Evolutionary conservation across 805 yeast species (phyloP).

Genomic region (Saccharomycopsis sp.): DNA sequence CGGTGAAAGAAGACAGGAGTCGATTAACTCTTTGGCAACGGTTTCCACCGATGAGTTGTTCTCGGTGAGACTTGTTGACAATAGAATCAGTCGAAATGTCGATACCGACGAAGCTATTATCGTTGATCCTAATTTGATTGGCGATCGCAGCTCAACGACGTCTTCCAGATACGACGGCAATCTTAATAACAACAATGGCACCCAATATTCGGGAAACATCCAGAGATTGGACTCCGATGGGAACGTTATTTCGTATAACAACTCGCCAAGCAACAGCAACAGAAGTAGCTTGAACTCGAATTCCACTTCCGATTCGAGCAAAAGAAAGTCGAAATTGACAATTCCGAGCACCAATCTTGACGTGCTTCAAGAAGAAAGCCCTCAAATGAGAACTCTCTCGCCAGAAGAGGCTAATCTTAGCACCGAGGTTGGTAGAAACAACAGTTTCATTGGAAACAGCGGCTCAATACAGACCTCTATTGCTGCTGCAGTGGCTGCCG

Average conservation of each 20-base stretch:
- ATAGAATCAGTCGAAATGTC: slow-evolving; percentile 33
- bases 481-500: not conserved
- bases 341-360: slow-evolving; percentile 9
- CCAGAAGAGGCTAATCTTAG: slow-evolving; percentile 5
- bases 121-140: not conserved
- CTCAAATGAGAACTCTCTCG: too few species aligned
- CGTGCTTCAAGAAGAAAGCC: slow-evolving; percentile 15
- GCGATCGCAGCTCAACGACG: not conserved
- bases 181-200: not conserved
- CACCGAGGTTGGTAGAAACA: slow-evolving; percentile 13
- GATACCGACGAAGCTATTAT: slow-evolving; percentile 4
- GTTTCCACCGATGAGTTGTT: slow-evolving; percentile 80
- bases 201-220: slow-evolving; percentile 15
- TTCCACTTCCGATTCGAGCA: slow-evolving; percentile 7
- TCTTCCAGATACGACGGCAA: not conserved
- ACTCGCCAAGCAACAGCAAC: slow-evolving; percentile 1
- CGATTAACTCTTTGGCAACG: slow-evolving; percentile 69
- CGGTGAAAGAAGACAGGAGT: slow-evolving; percentile 44
- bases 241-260: slow-evolving; percentile 6
- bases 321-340: slow-evolving; percentile 7
- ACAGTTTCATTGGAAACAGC: not conserved
- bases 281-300: slow-evolving; percentile 6
- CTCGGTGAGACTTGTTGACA: slow-evolving; percentile 71
- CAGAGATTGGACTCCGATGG: slow-evolving; percentile 19
- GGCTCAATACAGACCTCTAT: not conserved